Evolutionary conservation across 306 rosid species (phyloP).

Genomic region (Glycine tomentella): DNA sequence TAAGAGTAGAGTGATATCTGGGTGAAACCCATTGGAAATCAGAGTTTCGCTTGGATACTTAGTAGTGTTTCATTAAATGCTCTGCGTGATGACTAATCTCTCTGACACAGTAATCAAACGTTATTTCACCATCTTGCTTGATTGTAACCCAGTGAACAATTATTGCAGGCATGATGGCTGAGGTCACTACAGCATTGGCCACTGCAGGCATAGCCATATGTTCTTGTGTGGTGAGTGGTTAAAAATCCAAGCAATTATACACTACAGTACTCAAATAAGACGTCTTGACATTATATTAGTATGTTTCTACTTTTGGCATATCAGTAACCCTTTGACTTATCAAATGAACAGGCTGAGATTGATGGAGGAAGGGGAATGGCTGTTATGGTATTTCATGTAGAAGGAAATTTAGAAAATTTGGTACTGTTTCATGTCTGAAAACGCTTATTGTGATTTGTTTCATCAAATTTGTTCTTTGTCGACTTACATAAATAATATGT

Average conservation of each 20-base stretch:
- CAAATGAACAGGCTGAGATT: slow-evolving; percentile 84
- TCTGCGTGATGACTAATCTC: not conserved
- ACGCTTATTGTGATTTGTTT: slow-evolving; percentile 10
- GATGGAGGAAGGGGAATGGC: slow-evolving; percentile 94
- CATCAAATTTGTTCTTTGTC: slow-evolving; percentile 26
- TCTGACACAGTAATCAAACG: not conserved
- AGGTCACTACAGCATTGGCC: slow-evolving; percentile 85
- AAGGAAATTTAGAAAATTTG: slow-evolving; percentile 79
- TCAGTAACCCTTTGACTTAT: slow-evolving; percentile 41
- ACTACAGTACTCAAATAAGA: slow-evolving; percentile 38
- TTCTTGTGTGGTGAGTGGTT: slow-evolving; percentile 94
- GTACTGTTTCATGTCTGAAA: slow-evolving; percentile 55
- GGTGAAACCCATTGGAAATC: no score
- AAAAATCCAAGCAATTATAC: slow-evolving; percentile 29
- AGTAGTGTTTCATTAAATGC: not conserved
- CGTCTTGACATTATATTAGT: slow-evolving; percentile 25
- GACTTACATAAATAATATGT: slow-evolving; percentile 41
- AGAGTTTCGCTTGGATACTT: not conserved
- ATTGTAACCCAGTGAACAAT: slow-evolving; percentile 39
- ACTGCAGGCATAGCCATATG: slow-evolving; percentile 78
- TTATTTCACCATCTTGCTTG: slow-evolving; percentile 13
- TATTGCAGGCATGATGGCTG: slow-evolving; percentile 92
- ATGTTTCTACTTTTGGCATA: slow-evolving; percentile 35
- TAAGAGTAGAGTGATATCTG: slow-evolving; percentile 3
- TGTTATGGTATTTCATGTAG: slow-evolving; percentile 87